Evolutionary conservation across 495 filamentous ascomycete genomes (phyloP).

Genomic region (Talaromyces wortmannii): DNA sequence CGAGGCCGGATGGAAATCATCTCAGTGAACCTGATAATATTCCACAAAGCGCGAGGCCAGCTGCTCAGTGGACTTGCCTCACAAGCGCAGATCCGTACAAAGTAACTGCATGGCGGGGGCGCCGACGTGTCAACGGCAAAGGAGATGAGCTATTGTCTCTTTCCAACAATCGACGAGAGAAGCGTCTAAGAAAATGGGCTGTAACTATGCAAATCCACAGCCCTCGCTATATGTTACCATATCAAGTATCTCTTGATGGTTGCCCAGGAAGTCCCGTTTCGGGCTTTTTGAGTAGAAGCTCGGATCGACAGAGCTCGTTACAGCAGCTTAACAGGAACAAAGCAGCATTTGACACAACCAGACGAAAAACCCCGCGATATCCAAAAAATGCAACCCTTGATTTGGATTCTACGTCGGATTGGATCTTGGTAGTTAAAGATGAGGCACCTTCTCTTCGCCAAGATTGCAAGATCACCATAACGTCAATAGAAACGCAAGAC

Average conservation of each 20-base stretch:
- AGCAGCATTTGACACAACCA: not conserved
- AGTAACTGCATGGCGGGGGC: not conserved
- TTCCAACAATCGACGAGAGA: not conserved
- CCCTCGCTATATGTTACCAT: constrained; percentile 1
- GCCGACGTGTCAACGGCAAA: not conserved
- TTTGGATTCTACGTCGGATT: too few species aligned
- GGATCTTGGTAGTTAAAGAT: too few species aligned
- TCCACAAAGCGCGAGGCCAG: too few species aligned
- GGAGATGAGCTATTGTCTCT: not conserved
- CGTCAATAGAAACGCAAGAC: too few species aligned
- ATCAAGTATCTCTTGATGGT: constrained; percentile 13
- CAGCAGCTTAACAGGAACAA: not conserved
- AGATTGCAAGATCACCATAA: too few species aligned
- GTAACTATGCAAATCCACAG: constrained; percentile 28
- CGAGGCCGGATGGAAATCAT: not conserved
- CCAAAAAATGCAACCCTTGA: too few species aligned
- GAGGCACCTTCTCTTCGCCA: too few species aligned
- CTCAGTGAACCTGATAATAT: not conserved
- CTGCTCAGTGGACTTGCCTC: not conserved
- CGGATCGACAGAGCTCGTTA: not conserved
- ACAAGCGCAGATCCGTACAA: not conserved
- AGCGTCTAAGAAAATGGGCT: constrained; percentile 19
- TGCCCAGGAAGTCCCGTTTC: constrained; percentile 33
- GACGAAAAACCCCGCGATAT: not conserved
- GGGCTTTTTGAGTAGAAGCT: constrained; percentile 15